Percentiles rank a stretch among this genome's conserved stretches.
These are phyloP conservation scores for Rhododendron simsii DNA, from an alignment of 148 eudicot genomes.

Conservation along the genomic window DNA sequence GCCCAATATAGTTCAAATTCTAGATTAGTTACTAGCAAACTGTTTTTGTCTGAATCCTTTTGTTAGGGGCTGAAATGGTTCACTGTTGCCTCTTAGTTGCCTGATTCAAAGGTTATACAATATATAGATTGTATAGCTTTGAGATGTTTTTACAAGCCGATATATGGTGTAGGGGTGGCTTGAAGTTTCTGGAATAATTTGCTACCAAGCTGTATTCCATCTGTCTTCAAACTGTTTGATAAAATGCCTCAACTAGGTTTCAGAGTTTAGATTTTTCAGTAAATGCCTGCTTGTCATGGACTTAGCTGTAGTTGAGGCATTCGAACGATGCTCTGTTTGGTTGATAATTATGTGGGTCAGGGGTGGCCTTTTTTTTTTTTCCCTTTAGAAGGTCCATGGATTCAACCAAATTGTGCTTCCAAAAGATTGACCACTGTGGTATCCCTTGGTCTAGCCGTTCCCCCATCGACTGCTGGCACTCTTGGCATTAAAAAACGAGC, in stretches of 20 bases:
- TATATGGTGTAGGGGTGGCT: no score
- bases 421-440: neutral
- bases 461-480: neutral
- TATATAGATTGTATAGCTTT: no score
- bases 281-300: neutral
- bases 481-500: neutral
- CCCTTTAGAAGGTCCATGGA: neutral
- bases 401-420: neutral
- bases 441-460: neutral
- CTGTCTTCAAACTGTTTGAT: neutral
- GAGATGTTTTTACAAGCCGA: no score
- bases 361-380: neutral
- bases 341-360: neutral
- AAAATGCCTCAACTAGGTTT: neutral
- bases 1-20: neutral
- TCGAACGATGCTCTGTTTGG: neutral
- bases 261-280: neutral
- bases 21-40: no score
- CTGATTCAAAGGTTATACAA: neutral
- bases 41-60: no score
- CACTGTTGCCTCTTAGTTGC: no score
- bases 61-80: no score
- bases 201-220: neutral
- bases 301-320: neutral
- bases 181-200: neutral